Percentiles rank a stretch among this genome's conserved stretches.
phyloP scores from a whole-genome alignment of 352 stramenopile species.

The Phytophthora aleatoria region DNA sequence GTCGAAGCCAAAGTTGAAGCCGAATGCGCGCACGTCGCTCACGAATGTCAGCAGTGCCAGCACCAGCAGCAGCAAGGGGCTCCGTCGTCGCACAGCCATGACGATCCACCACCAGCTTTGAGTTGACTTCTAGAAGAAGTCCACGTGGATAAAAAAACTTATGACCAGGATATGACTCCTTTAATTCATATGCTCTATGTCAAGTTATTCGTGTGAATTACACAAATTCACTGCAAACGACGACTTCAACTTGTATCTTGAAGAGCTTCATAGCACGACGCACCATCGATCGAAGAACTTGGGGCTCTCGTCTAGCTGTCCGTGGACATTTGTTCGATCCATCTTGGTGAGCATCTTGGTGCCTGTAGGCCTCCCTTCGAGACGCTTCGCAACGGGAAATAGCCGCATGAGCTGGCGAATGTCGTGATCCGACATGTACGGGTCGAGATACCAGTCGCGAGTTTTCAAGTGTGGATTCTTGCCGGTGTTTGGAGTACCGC shows the following conservation, averaged over 20 bases:
- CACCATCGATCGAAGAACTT: conserved; percentile 77
- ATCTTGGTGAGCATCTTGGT: conserved; percentile 48
- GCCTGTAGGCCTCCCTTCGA: conserved; percentile 59
- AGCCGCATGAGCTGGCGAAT: conserved; percentile 58
- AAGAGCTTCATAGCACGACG: conserved; percentile 55
- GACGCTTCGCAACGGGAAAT: conserved; percentile 40
- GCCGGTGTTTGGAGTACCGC: background rate
- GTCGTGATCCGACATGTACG: conserved; percentile 75
- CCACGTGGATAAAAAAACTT: conserved; percentile 36
- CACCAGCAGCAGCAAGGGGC: conserved; percentile 29
- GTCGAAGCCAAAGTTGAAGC: conserved; percentile 59
- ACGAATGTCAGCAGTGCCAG: conserved; percentile 39
- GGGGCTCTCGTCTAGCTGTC: conserved; percentile 56
- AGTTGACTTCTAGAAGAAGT: conserved; percentile 7
- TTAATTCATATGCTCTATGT: conserved; percentile 8
- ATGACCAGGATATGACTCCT: conserved; percentile 15
- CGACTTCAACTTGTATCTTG: conserved; percentile 7
- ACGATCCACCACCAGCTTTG: conserved; percentile 7
- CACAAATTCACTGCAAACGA: background rate
- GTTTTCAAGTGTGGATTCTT: conserved; percentile 30
- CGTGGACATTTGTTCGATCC: conserved; percentile 59
- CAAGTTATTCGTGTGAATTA: conserved; percentile 4
- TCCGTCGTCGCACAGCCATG: conserved; percentile 36
- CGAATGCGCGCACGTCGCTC: conserved; percentile 42
- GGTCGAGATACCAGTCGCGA: conserved; percentile 68